A percentile compares a stretch with the other conserved stretches of the same genome.
Evolutionary conservation across 331 rosid genomes (phyloP).

Genomic region (Rosa hybrid): DNA sequence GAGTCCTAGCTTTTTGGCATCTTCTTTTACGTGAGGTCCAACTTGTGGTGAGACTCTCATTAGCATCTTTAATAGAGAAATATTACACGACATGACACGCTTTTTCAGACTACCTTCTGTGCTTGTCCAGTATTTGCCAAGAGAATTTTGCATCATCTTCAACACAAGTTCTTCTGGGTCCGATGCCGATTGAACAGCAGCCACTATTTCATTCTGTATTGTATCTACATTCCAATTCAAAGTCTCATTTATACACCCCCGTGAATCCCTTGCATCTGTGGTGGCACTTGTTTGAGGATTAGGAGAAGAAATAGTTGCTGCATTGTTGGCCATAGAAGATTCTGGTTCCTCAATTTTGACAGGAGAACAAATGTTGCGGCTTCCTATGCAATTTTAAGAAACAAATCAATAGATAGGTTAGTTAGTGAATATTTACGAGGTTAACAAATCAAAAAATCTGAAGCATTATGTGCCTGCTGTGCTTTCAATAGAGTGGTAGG

Average conservation of each 20-base stretch:
- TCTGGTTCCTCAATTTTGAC: slow-evolving; percentile 27
- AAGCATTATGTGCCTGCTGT: background rate
- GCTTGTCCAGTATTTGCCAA: slow-evolving; percentile 23
- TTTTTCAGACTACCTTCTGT: slow-evolving; percentile 17
- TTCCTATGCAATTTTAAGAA: slow-evolving; percentile 4
- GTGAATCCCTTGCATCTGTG: slow-evolving; percentile 27
- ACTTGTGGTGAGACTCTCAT: slow-evolving; percentile 43
- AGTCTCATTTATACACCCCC: slow-evolving; percentile 23
- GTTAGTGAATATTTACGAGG: background rate
- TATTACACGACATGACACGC: slow-evolving; percentile 27
- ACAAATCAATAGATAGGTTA: background rate
- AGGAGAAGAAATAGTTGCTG: slow-evolving; percentile 8
- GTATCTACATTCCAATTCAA: slow-evolving; percentile 21
- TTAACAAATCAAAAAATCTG: background rate
- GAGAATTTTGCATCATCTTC: slow-evolving; percentile 36
- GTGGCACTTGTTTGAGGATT: slow-evolving; percentile 24
- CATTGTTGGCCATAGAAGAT: slow-evolving; percentile 12
- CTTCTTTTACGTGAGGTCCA: slow-evolving; percentile 37
- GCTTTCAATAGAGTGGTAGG: background rate
- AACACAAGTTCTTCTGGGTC: slow-evolving; percentile 59
- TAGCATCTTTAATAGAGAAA: slow-evolving; percentile 37
- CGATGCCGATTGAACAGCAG: slow-evolving; percentile 30
- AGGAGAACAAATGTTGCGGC: background rate
- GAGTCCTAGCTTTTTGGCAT: slow-evolving; percentile 52
- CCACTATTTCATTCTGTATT: slow-evolving; percentile 27